Evolutionary conservation across 2,329 filamentous ascomycete genomes (phyloP), one percentile per base, ranked within the genome.

Genomic region (Sphaerulina vaccinii): DNA sequence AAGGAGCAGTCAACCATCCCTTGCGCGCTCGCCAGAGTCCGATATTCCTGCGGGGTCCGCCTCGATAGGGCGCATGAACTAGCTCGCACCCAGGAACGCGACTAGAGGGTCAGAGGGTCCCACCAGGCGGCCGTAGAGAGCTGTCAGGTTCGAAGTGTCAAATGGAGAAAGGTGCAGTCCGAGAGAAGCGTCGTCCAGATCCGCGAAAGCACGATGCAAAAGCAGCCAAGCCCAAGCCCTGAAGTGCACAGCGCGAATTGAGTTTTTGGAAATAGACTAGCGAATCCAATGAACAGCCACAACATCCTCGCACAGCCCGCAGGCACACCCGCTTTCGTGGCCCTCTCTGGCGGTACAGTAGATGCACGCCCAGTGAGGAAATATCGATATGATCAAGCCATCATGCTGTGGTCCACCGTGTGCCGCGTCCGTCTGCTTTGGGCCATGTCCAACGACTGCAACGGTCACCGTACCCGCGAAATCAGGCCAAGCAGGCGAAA

Each of bases 1-100:
- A 56, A 56, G 39, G 50, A 50, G 39, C 45, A 41, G 42, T 56
- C 51, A 42, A 11, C 35, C 55, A 52, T 52, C 54, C 57, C 57
- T 57, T 59, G 57, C 57, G 47, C 39, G 47, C 24, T 22, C 22
- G 21, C 42, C 51, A 35, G 41, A 39, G 51, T 40, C 40, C 39
- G 41, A 45, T 41, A 37, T 38, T 40, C 29, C 45, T 37, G 38
- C 44, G 46, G 37, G 33, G 19, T 41, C 29, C 40, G 49, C 44
- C n/a, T 43, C 50, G 44, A 53, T 18, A 29, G 36, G 44, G 16
- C 23, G 44, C 22, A 39, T 39, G 10, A 16, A 18, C 35, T 48
- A 38, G 33, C 35, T 16, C 16, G 4, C 36, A 16, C 15, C 15
- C 35, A 39, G 33, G 16, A 23, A n/a, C n/a, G n/a, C n/a, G n/a